Base-by-base conservation (phyloP, 139 green algal species). In the Monoraphidium neglectum region DNA sequence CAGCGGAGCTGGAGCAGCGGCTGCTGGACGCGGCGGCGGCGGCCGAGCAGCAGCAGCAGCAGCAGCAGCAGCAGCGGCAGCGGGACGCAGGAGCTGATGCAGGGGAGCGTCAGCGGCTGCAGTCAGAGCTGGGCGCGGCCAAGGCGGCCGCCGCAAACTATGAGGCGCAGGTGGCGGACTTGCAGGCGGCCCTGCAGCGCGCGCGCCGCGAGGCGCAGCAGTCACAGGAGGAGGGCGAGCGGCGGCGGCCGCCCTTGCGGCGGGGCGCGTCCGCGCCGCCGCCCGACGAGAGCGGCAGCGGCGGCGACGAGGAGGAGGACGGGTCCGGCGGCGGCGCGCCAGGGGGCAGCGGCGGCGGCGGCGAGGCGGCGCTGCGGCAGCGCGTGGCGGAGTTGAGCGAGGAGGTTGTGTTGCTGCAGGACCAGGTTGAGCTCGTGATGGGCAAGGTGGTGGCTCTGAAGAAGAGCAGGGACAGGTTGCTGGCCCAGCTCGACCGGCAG, bases 401-500 rank as follows among this genome's bases (percentile, higher is more conserved):
- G 36, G 73, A 65, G 37, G 57, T 28, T n/a, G 53, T 28, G 3
- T 56, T 8, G 18, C 36, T 77, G 30, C 59, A 77, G 72, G 72
- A 80, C 36, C 65, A 80, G 66, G 66, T 75, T 61, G 65, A 75
- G 38, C 66, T 80, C 53, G 65, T 80, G 65, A 80, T 80, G 66
- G 33, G 28, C 53, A 80, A 80, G 56, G 37, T 92, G 24, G 68
- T 72, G 1, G 64, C 53, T 21, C 67, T 92, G 60, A 89, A 88
- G 79, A 72, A 78, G 32, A 79, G 64, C 57, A 54, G 87, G 2
- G 86, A 89, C 79, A 83, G 76, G 70, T 76, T 92, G 43, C 54
- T 83, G 37, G 59, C 30, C 18, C 77, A 84, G 51, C 68, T 92
- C 65, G 87, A 92, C 67, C 33, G 38, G 37, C 87, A 90, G 64